A percentile compares a stretch with the other conserved stretches of the same genome.
Conservation (phyloP, 2,329 filamentous ascomycete species). For the Rhinocladiella mackenziei region DNA sequence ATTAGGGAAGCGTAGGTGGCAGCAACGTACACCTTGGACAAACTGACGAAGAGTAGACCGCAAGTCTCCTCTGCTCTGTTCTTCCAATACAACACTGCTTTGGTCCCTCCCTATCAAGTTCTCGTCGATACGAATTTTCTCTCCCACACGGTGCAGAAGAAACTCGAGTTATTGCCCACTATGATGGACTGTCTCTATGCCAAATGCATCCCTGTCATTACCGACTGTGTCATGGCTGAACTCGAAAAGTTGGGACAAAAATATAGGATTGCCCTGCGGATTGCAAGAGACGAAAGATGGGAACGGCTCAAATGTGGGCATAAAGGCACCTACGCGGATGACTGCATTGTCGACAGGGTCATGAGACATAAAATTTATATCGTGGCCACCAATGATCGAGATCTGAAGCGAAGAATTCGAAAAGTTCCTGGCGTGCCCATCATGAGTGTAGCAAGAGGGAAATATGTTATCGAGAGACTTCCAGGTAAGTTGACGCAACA, state of each 20-base stretch:
- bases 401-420: conserved; percentile 74
- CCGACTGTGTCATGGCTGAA: conserved; percentile 76
- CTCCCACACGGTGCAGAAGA: conserved; percentile 83
- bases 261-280: conserved; percentile 78
- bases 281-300: conserved; percentile 87
- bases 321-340: conserved; percentile 82
- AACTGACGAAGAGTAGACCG: conserved; percentile 45
- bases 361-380: conserved; percentile 73
- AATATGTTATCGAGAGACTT: conserved; percentile 90
- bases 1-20: conserved; percentile 64
- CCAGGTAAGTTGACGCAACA: conserved; percentile 52
- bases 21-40: not conserved
- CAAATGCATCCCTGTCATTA: conserved; percentile 85
- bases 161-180: conserved; percentile 78
- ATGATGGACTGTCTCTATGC: conserved; percentile 95
- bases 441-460: conserved; percentile 78
- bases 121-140: conserved; percentile 89
- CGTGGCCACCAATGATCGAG: conserved; percentile 66
- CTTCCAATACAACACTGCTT: conserved; percentile 82
- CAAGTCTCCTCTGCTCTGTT: conserved; percentile 81
- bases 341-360: conserved; percentile 72
- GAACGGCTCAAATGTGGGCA: conserved; percentile 83
- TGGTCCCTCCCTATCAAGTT: conserved; percentile 76
- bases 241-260: conserved; percentile 85
- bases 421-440: conserved; percentile 70